Percentiles rank a stretch among this genome's conserved stretches.
These are phyloP conservation scores for Globisporangium iwayamae DNA, from an alignment of 352 stramenopile genomes.

Conservation along the genomic window DNA sequence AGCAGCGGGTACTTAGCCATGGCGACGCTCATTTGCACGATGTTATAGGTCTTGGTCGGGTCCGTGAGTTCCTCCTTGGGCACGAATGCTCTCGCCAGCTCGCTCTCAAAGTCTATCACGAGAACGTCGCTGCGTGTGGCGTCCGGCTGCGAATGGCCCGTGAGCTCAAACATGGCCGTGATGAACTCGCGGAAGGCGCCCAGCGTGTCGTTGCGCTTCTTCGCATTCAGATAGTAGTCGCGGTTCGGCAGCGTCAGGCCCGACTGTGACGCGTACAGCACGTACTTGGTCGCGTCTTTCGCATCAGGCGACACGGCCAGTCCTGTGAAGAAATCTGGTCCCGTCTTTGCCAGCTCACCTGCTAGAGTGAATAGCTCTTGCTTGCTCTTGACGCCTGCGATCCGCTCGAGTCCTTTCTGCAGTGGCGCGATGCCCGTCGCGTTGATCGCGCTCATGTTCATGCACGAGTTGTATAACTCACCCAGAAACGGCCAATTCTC, in stretches of 20 bases:
- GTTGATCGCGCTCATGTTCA: slow-evolving; percentile 58
- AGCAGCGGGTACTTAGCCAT: slow-evolving; percentile 45
- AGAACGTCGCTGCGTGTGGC: slow-evolving; percentile 34
- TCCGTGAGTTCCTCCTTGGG: slow-evolving; percentile 88
- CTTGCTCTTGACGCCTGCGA: slow-evolving; percentile 32
- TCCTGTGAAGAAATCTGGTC: slow-evolving; percentile 77
- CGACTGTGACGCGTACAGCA: slow-evolving; percentile 78
- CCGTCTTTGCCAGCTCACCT: slow-evolving; percentile 46
- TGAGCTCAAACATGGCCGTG: slow-evolving; percentile 67
- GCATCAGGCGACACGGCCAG: slow-evolving; percentile 76
- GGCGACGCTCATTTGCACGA: slow-evolving; percentile 63
- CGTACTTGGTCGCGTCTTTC: slow-evolving; percentile 78
- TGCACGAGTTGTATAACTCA: slow-evolving; percentile 59
- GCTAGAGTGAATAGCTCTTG: slow-evolving; percentile 45
- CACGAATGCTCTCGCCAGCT: slow-evolving; percentile 80
- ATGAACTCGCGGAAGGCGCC: slow-evolving; percentile 78
- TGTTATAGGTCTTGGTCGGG: slow-evolving; percentile 88
- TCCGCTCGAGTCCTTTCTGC: slow-evolving; percentile 26
- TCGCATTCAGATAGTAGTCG: slow-evolving; percentile 91
- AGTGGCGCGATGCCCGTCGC: slow-evolving; percentile 35
- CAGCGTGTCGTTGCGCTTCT: slow-evolving; percentile 72
- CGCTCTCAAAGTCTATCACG: slow-evolving; percentile 85
- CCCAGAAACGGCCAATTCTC: slow-evolving; percentile 52
- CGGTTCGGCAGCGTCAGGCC: slow-evolving; percentile 88
- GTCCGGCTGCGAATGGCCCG: slow-evolving; percentile 29